phyloP scores from a whole-genome alignment of 2,329 filamentous ascomycete species.

The Colletotrichum horii region DNA sequence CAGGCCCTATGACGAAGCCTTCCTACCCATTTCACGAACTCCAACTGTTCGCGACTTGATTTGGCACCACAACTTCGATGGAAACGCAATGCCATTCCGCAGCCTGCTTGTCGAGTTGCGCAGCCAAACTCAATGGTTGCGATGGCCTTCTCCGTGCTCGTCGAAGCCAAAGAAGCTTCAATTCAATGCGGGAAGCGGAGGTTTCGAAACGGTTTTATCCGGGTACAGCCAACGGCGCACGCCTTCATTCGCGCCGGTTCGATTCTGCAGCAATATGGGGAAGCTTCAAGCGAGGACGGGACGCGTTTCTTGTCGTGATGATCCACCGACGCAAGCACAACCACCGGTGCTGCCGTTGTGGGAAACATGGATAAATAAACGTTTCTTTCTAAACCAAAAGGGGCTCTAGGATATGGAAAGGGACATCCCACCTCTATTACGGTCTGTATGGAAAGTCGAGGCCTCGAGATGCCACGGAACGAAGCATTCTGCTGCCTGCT shows the following conservation, averaged over 20 bases:
- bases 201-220: no score
- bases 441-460: neutral
- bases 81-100: neutral
- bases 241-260: neutral
- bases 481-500: neutral
- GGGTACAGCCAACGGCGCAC: neutral
- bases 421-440: neutral
- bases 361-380: neutral
- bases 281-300: neutral
- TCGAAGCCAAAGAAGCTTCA: neutral
- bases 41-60: neutral
- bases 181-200: no score
- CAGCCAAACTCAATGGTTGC: neutral
- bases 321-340: neutral
- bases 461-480: neutral
- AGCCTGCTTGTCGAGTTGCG: neutral
- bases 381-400: neutral
- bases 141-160: neutral
- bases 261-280: fast-evolving
- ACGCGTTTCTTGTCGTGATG: neutral
- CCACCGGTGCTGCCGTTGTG: neutral
- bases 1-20: neutral
- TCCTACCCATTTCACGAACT: neutral
- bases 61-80: neutral
- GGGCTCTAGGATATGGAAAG: neutral